These are phyloP conservation scores for Chaetomium strumarium DNA, from an alignment of 2,329 filamentous ascomycete species.

Conservation along the genomic window DNA sequence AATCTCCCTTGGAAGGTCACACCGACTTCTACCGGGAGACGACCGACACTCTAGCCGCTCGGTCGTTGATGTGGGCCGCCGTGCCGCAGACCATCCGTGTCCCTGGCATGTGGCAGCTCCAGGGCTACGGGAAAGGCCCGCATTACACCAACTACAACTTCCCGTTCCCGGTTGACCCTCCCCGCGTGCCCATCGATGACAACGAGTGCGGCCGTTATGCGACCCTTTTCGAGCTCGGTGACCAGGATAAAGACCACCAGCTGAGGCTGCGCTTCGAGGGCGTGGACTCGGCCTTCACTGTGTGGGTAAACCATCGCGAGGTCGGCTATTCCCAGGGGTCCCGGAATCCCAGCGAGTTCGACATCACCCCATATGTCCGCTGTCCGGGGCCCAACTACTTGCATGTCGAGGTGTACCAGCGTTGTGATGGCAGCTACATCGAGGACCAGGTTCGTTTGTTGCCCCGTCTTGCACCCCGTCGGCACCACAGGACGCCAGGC, in stretches of 20 bases:
- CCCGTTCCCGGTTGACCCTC: slow-evolving; percentile 56
- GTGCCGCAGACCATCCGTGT: slow-evolving; percentile 43
- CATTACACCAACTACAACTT: slow-evolving; percentile 61
- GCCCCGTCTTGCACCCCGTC: background rate
- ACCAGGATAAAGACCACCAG: slow-evolving; percentile 44
- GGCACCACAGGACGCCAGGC: background rate
- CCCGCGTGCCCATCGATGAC: slow-evolving; percentile 51
- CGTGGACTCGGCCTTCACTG: slow-evolving; percentile 65
- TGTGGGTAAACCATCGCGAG: slow-evolving; percentile 62
- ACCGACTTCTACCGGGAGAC: slow-evolving; percentile 28
- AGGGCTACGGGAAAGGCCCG: slow-evolving; percentile 51
- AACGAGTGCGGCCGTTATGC: slow-evolving; percentile 61
- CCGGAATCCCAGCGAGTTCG: slow-evolving; percentile 68
- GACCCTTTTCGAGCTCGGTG: slow-evolving; percentile 48
- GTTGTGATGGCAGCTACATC: slow-evolving; percentile 65
- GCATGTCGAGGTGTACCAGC: slow-evolving; percentile 65
- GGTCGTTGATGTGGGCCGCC: too few species aligned
- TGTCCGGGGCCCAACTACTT: slow-evolving; percentile 46
- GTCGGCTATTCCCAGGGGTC: slow-evolving; percentile 69
- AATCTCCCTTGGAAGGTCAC: slow-evolving; percentile 36
- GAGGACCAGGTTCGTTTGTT: slow-evolving; percentile 49
- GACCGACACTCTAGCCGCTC: slow-evolving; percentile 24
- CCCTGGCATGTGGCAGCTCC: slow-evolving; percentile 61
- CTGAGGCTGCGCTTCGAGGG: slow-evolving; percentile 68
- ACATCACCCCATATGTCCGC: slow-evolving; percentile 51